Base-by-base conservation (phyloP, 2,329 filamentous ascomycete genomes). In the Paecilomyces niveus region DNA sequence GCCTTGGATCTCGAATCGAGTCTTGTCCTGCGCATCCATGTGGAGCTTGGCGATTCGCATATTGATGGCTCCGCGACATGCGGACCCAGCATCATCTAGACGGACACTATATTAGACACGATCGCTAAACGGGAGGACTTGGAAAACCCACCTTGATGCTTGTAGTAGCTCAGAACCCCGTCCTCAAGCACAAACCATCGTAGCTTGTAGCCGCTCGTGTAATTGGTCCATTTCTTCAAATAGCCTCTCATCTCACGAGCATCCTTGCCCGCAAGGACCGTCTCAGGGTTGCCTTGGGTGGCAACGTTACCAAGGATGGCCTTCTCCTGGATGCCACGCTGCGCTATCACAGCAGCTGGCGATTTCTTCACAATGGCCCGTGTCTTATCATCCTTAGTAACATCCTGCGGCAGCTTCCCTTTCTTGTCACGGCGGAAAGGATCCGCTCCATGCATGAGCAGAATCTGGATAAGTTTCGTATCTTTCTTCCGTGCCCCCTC, bases 211-310 rank as follows among this genome's bases (percentile, higher is more conserved):
- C 94, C 94, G 70, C 90, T 92, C 22, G 93, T 92, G 72, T 99
- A 99, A 72, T 99, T 99, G 54, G 94, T 99, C 94, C 94, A 99
- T 74, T 99, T 99, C 78, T 97, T 97, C 58, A 99, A 80, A 72
- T 97, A 99, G 6, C 94, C 94, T 78, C 96, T 97, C 90, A 99
- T 97, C 75, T 97, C 93, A 54, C 92, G 84, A 18, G 90, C 89
- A 70, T 99, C 94, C 64, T 93, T 92, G 15, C 89, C 88, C 26
- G 89, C 89, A 59, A 84, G 74, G 15, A 80, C 78, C 54, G 74
- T 73, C 39, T 86, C 84, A 1, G 84, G 79, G 63, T 89, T 83
- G 9, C 82, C 79, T 15, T 86, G 80, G 26, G 84, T 79, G 13
- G 80, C 72, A 61, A 71, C 88, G 60, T 89, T 90, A 1, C 92